Percentiles rank a stretch among this genome's conserved stretches.
Conservation (phyloP, 805 yeast species). For the Lipomyces oligophaga region DNA sequence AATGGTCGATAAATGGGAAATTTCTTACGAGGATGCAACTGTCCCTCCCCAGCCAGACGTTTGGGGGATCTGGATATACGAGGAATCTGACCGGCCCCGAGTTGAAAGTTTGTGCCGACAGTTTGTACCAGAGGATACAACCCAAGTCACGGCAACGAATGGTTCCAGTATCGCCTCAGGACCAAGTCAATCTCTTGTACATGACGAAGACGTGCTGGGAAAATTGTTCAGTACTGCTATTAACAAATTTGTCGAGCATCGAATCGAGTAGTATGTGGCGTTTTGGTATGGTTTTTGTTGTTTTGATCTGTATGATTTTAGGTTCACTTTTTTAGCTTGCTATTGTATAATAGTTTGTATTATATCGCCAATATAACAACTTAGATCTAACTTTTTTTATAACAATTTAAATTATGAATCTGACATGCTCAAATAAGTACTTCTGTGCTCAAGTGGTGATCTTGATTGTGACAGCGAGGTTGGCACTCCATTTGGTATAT, state of each 20-base stretch:
- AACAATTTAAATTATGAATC: too few species aligned
- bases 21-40: slow-evolving; percentile 15
- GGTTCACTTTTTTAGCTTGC: too few species aligned
- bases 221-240: slow-evolving; percentile 17
- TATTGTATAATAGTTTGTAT: too few species aligned
- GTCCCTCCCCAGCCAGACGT: slow-evolving; percentile 23
- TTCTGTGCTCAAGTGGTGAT: too few species aligned
- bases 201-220: slow-evolving; percentile 7
- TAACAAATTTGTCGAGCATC: slow-evolving; percentile 11
- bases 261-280: too few species aligned
- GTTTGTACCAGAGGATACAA: neutral
- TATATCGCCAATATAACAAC: too few species aligned
- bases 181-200: neutral
- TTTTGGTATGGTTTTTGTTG: too few species aligned
- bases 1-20: slow-evolving; percentile 20
- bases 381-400: too few species aligned
- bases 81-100: slow-evolving; percentile 8
- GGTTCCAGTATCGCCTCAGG: neutral
- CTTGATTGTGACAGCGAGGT: too few species aligned
- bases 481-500: too few species aligned
- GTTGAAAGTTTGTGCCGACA: slow-evolving; percentile 17
- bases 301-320: too few species aligned
- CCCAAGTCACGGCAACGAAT: neutral
- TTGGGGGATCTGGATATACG: slow-evolving; percentile 29
- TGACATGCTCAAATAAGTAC: too few species aligned